Conservation (phyloP, 2,329 filamentous ascomycete species). For the Aspergillus sp. region DNA sequence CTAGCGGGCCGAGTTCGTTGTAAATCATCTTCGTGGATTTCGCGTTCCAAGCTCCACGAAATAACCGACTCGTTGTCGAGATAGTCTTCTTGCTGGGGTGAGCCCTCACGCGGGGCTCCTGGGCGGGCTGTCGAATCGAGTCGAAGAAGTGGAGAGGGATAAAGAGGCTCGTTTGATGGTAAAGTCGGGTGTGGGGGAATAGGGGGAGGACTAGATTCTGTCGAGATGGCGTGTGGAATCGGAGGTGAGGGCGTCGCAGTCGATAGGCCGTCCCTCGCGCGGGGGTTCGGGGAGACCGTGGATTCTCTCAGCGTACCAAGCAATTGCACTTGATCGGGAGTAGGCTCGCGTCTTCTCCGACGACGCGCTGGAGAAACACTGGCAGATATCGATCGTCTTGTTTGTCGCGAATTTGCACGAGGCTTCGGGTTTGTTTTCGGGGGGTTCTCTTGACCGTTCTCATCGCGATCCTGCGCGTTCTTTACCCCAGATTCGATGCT, state of each 20-base stretch:
- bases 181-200: slow-evolving; percentile 16
- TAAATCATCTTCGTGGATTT: slow-evolving; percentile 30
- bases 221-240: slow-evolving; percentile 26
- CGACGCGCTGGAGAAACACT: slow-evolving; percentile 13
- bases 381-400: slow-evolving; percentile 7
- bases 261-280: slow-evolving; percentile 10
- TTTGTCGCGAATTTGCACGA: slow-evolving; percentile 10
- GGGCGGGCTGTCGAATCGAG: slow-evolving; percentile 8
- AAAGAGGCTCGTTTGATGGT: slow-evolving; percentile 17
- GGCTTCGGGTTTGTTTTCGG: slow-evolving; percentile 5
- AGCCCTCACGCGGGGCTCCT: slow-evolving; percentile 10
- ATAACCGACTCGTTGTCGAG: slow-evolving; percentile 28
- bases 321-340: slow-evolving; percentile 28
- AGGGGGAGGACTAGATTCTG: slow-evolving; percentile 23
- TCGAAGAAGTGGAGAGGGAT: slow-evolving; percentile 22
- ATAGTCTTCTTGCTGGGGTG: slow-evolving; percentile 14
- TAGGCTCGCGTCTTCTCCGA: slow-evolving; percentile 24
- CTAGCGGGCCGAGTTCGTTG: slow-evolving; percentile 25
- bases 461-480: slow-evolving; percentile 14
- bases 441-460: slow-evolving; percentile 15
- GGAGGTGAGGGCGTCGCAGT: slow-evolving; percentile 31
- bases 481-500: slow-evolving; percentile 27
- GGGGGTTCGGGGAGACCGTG: slow-evolving; percentile 14
- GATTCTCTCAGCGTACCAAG: slow-evolving; percentile 22
- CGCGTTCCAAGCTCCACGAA: slow-evolving; percentile 30